These are phyloP conservation scores for Xylaria sp. DNA, from an alignment of 2,329 filamentous ascomycete species.

Conservation along the genomic window DNA sequence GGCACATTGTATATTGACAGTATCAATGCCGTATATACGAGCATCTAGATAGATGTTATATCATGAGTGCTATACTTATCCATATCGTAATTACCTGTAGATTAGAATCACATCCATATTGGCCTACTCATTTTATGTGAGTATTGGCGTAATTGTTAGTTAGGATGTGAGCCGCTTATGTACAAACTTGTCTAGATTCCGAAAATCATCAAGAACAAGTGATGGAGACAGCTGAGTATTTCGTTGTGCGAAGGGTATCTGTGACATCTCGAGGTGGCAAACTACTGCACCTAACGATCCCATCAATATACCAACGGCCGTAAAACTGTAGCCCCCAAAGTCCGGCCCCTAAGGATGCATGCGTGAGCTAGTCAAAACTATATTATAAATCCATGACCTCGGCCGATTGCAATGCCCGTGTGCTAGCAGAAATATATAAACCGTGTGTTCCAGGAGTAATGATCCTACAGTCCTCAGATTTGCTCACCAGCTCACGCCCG, in stretches of 20 bases:
- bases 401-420: no score
- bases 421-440: no score
- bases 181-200: not conserved
- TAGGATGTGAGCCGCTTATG: not conserved
- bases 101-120: not conserved
- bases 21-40: not conserved
- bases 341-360: conserved; percentile 44
- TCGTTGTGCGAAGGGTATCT: no score
- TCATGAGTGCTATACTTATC: not conserved
- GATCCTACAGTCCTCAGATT: no score
- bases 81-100: not conserved
- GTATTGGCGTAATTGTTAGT: not conserved
- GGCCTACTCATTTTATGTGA: not conserved
- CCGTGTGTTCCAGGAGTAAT: no score
- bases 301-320: no score
- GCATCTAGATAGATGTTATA: not conserved
- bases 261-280: not conserved
- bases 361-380: no score
- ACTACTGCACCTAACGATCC: not conserved
- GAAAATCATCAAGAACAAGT: not conserved
- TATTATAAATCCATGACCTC: no score
- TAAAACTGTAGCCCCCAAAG: no score
- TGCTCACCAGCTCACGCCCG: no score
- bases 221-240: no score
- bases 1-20: not conserved